phyloP scores from a whole-genome alignment of 352 stramenopile species.

The Pythium brachiatum region DNA sequence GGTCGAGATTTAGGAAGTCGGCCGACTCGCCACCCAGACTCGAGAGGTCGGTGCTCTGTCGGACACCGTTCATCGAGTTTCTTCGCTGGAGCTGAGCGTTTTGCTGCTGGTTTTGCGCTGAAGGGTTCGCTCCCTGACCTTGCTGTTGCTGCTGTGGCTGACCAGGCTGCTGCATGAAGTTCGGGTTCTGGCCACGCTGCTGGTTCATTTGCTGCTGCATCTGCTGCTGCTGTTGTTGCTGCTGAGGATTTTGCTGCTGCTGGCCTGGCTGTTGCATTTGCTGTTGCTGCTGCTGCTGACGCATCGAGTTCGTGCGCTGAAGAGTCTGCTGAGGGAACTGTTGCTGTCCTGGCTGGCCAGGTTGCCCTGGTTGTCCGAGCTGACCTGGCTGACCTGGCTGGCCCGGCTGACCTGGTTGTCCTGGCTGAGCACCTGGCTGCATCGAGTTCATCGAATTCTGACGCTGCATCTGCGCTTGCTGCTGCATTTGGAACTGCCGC shows the following conservation, averaged over 20 bases:
- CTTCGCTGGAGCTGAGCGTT: conserved; percentile 37
- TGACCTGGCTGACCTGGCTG: conserved; percentile 29
- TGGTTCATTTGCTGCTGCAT: conserved; percentile 53
- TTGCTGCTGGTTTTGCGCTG: conserved; percentile 17
- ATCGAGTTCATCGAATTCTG: conserved; percentile 58
- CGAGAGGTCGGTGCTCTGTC: conserved; percentile 55
- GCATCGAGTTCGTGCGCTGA: conserved; percentile 47
- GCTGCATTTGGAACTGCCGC: conserved; percentile 52
- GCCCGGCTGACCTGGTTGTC: conserved; percentile 37
- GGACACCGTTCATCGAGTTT: conserved; percentile 42
- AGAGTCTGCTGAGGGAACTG: conserved; percentile 9
- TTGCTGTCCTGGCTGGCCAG: conserved; percentile 8
- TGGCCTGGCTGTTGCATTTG: conserved; percentile 20
- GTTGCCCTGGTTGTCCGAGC: conserved; percentile 11
- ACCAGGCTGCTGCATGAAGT: conserved; percentile 58
- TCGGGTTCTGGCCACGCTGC: conserved; percentile 50
- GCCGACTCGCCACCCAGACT: conserved; percentile 51
- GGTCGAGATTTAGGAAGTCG: conserved; percentile 81
- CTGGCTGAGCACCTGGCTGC: conserved; percentile 28
- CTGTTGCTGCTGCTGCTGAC: conserved; percentile 49
- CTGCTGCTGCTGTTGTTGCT: conserved; percentile 45
- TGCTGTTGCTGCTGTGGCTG: conserved; percentile 40
- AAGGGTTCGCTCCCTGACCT: conserved; percentile 25
- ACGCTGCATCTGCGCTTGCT: conserved; percentile 63
- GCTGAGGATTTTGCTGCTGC: conserved; percentile 25